Evolutionary conservation across 305 asterid genomes (phyloP).

Genomic region (Fraxinus xanthoxyloides): DNA sequence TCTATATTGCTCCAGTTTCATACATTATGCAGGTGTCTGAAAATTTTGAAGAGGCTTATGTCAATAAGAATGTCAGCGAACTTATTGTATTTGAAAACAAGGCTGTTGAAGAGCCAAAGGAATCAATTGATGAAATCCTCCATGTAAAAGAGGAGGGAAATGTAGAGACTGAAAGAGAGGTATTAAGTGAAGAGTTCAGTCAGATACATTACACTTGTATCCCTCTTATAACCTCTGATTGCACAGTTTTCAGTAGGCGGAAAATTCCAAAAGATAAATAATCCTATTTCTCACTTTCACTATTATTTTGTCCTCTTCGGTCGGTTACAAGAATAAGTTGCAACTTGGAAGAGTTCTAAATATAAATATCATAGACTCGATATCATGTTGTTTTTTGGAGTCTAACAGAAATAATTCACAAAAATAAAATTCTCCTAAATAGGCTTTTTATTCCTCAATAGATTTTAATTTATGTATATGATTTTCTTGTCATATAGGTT

Average conservation of each 20-base stretch:
- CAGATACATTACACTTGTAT: constrained; percentile 17
- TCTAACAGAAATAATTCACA: not conserved
- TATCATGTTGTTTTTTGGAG: not conserved
- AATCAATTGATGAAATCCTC: constrained; percentile 25
- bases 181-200: constrained; percentile 37
- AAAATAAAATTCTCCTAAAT: not conserved
- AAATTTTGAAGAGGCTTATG: constrained; percentile 17
- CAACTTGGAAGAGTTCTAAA: not conserved
- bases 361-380: not conserved
- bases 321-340: not conserved
- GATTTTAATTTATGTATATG: constrained; percentile 7
- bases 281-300: not conserved
- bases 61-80: constrained; percentile 13
- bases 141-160: constrained; percentile 26
- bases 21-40: constrained; percentile 29
- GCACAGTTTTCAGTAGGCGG: not conserved
- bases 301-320: not conserved
- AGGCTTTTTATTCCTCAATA: not conserved
- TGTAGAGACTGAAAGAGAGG: constrained; percentile 21
- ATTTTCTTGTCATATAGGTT: constrained; percentile 24
- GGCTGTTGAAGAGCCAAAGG: constrained; percentile 15
- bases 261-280: constrained; percentile 4
- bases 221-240: not conserved
- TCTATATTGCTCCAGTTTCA: constrained; percentile 18
- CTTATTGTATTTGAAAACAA: not conserved